These are phyloP conservation scores for Strigomonas culicis DNA, from an alignment of 208 protist genomes.

Conservation along the genomic window DNA sequence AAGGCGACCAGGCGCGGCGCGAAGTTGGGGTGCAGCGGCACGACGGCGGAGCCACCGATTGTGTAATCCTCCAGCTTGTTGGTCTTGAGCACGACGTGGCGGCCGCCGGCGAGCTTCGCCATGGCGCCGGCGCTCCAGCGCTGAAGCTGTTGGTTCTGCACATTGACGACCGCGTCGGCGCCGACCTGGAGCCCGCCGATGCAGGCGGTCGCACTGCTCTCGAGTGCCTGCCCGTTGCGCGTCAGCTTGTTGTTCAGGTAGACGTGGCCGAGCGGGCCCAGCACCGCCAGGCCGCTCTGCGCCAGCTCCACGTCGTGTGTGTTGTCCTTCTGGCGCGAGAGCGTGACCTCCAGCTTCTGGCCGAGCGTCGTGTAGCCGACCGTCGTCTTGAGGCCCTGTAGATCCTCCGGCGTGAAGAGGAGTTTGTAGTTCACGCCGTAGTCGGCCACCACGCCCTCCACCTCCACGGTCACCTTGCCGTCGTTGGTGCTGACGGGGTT, in stretches of 20 bases:
- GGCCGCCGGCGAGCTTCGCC: slow-evolving; percentile 1
- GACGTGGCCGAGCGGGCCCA: slow-evolving; percentile 11
- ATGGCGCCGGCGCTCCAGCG: slow-evolving; percentile 27
- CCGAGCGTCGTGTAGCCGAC: slow-evolving; percentile 12
- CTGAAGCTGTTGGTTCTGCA: slow-evolving; percentile 18
- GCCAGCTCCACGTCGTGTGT: slow-evolving; percentile 43
- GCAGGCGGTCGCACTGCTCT: slow-evolving; percentile 11
- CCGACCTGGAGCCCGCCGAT: slow-evolving; percentile 41
- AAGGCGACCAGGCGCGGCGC: not conserved
- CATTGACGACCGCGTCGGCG: slow-evolving; percentile 13
- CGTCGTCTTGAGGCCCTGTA: slow-evolving; percentile 1
- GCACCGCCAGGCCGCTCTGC: slow-evolving; percentile 37
- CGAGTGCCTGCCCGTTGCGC: slow-evolving; percentile 20
- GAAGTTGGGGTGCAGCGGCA: not conserved
- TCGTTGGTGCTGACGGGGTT: slow-evolving; percentile 42
- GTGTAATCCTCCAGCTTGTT: slow-evolving; percentile 4
- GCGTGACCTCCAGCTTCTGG: slow-evolving; percentile 38
- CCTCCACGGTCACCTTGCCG: slow-evolving; percentile 30
- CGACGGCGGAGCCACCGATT: slow-evolving; percentile 3
- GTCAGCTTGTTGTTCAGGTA: slow-evolving; percentile 8
- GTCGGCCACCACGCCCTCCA: slow-evolving; percentile 37
- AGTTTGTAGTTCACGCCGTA: slow-evolving; percentile 51
- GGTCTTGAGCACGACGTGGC: not conserved
- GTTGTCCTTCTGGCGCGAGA: slow-evolving; percentile 30
- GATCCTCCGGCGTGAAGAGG: slow-evolving; percentile 33